Evolutionary conservation across 2,329 filamentous ascomycete genomes (phyloP).

Genomic region (Paraphoma sp.): DNA sequence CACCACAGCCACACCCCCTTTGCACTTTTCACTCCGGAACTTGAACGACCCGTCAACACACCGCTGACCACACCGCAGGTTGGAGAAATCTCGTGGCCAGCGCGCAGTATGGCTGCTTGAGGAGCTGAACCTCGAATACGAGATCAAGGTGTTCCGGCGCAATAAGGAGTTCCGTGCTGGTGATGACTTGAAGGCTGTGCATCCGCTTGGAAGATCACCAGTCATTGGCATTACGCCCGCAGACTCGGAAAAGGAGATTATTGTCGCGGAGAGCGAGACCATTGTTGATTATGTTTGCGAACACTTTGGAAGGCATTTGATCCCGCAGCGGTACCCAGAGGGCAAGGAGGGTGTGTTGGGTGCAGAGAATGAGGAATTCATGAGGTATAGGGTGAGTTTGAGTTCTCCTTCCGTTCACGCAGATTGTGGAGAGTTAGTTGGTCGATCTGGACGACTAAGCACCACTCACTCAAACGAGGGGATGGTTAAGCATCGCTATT

Average conservation of each 20-base stretch:
- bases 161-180: constrained; percentile 71
- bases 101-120: constrained; percentile 86
- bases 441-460: not conserved
- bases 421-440: not conserved
- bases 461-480: no score
- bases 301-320: constrained; percentile 61
- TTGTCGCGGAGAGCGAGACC: constrained; percentile 81
- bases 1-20: constrained; percentile 8
- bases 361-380: constrained; percentile 66
- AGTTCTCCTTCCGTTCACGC: not conserved
- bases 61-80: constrained; percentile 60
- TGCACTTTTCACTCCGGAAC: constrained; percentile 1
- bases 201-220: constrained; percentile 88
- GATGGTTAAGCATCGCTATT: no score
- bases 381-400: constrained; percentile 58
- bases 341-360: constrained; percentile 63
- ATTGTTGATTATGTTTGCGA: constrained; percentile 85
- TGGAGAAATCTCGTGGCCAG: constrained; percentile 82
- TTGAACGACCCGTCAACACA: not conserved
- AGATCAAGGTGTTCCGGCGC: constrained; percentile 81
- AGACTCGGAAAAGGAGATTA: constrained; percentile 56
- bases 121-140: constrained; percentile 79
- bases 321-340: constrained; percentile 59
- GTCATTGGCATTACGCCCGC: constrained; percentile 69
- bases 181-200: constrained; percentile 75